phyloP scores from a whole-genome alignment of 2,329 filamentous ascomycete genomes.

The Fonsecaea monophora region DNA sequence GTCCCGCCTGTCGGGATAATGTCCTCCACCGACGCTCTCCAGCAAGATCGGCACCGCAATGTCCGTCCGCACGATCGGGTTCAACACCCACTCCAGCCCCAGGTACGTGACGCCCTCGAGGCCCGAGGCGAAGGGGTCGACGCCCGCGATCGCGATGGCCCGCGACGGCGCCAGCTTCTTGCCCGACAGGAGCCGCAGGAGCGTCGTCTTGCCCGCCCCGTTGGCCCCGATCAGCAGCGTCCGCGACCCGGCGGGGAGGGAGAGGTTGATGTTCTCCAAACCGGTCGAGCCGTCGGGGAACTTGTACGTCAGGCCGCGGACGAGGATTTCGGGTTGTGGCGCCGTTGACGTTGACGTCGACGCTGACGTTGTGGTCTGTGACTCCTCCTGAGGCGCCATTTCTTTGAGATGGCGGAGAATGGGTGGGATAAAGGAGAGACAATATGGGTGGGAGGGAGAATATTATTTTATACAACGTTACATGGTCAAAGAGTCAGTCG shows the following conservation, averaged over 20 bases:
- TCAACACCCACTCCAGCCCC: slow-evolving; percentile 96
- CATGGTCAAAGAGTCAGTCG: too few relatives aligned
- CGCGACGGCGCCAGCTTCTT: slow-evolving; percentile 85
- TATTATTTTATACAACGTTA: too few relatives aligned
- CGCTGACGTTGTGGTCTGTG: not conserved
- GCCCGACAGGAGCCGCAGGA: slow-evolving; percentile 90
- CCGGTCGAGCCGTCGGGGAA: slow-evolving; percentile 88
- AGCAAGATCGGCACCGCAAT: slow-evolving; percentile 90
- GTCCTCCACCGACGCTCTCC: slow-evolving; percentile 81
- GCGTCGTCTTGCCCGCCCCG: slow-evolving; percentile 94
- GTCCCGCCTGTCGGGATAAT: slow-evolving; percentile 80
- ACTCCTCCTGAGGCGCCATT: not conserved
- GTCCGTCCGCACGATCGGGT: slow-evolving; percentile 93
- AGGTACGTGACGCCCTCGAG: slow-evolving; percentile 97
- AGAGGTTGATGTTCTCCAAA: slow-evolving; percentile 73
- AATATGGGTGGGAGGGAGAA: not conserved
- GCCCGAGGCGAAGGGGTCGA: slow-evolving; percentile 89
- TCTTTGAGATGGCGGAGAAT: not conserved
- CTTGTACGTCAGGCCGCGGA: slow-evolving; percentile 80
- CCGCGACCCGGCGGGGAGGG: slow-evolving; percentile 80
- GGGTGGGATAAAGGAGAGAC: too few relatives aligned
- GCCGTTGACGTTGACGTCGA: too few relatives aligned
- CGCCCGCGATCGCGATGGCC: slow-evolving; percentile 77
- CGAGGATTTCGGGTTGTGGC: slow-evolving; percentile 67
- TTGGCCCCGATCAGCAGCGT: slow-evolving; percentile 94